Base-by-base conservation (phyloP, 2,329 filamentous ascomycete species). In the Arthrocladium fulminans region DNA sequence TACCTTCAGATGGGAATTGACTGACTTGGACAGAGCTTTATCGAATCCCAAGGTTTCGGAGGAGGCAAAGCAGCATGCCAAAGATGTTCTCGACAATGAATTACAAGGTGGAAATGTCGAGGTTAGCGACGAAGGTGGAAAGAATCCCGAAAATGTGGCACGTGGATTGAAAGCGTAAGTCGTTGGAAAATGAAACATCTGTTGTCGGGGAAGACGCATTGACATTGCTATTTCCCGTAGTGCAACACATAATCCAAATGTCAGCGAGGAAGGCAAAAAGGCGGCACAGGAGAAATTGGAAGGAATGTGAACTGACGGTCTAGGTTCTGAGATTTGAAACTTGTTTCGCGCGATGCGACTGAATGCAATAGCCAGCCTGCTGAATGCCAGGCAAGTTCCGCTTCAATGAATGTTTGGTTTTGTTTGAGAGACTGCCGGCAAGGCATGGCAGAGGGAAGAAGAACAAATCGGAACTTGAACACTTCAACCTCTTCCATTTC, bases 31-130 rank as follows among this genome's bases (percentile, higher is more conserved):
- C 24, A 51, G 50, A 13, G 49, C 50, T 27, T 25, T 51, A 9
- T 45, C 50, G 20, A 59, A 58, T n/a, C 55, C 57, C 8, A 53
- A 57, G 3, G 50, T 58, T 12, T 60, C 58, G 0, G 47, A 57
- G 7, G 49, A 53, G 20, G 57, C 57, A 27, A 62, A 63, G 51
- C 12, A 56, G n/a, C 48, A 60, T 34, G 60, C 60, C 1, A 25
- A 54, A 32, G 54, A 60, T 17, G 44, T 60, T 2, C 50, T 60
- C 22, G 51, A 57, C 35, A 55, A 57, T 30, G 55, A 58, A 29
- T 13, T 58, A 23, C 46, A 39, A n/a, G 53, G 53, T n/a, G 52
- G 41, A 9, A 29, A 34, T 13, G 24, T 19, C 27, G 25, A 30
- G 8, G 15, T 25, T 22, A 38, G 27, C 20, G 29, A 25, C 19